Evolutionary conservation across 345 rosid genomes (phyloP).

Genomic region (Sonneratia caseolaris): DNA sequence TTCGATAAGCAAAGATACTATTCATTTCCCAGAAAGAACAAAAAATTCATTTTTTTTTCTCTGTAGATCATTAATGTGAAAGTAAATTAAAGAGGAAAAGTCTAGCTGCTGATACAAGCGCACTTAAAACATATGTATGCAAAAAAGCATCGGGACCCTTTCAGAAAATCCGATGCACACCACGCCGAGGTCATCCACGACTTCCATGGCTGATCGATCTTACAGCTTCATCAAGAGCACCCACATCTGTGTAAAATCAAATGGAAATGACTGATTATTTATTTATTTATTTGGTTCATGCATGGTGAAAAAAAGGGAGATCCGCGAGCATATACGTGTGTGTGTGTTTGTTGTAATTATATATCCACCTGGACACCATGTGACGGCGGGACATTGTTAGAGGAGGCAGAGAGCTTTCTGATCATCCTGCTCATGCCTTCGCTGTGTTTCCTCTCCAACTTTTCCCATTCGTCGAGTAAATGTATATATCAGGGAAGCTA

Average conservation of each 20-base stretch:
- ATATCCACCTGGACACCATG: conserved; percentile 45
- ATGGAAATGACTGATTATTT: background rate
- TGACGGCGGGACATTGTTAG: conserved; percentile 27
- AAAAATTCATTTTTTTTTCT: background rate
- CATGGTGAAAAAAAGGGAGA: too few relatives aligned
- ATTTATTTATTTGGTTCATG: background rate
- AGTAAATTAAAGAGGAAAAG: background rate
- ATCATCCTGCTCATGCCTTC: conserved; percentile 53
- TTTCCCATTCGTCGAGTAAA: conserved; percentile 41
- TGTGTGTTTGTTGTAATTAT: background rate
- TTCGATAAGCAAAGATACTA: background rate
- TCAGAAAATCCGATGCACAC: conserved; percentile 24
- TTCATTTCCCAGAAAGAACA: background rate
- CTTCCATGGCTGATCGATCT: conserved; percentile 24
- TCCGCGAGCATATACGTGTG: too few relatives aligned
- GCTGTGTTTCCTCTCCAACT: conserved; percentile 33
- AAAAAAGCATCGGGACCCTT: conserved; percentile 22
- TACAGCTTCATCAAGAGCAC: conserved; percentile 37
- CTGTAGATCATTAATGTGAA: background rate
- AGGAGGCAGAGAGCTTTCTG: conserved; percentile 51
- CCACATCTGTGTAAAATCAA: conserved; percentile 34
- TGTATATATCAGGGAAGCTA: conserved; percentile 37
- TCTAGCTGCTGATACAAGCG: too few relatives aligned
- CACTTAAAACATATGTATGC: background rate
- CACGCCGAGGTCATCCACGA: conserved; percentile 38